Base-by-base conservation (phyloP, 2,329 filamentous ascomycete genomes). In the Aspergillus amoenus region DNA sequence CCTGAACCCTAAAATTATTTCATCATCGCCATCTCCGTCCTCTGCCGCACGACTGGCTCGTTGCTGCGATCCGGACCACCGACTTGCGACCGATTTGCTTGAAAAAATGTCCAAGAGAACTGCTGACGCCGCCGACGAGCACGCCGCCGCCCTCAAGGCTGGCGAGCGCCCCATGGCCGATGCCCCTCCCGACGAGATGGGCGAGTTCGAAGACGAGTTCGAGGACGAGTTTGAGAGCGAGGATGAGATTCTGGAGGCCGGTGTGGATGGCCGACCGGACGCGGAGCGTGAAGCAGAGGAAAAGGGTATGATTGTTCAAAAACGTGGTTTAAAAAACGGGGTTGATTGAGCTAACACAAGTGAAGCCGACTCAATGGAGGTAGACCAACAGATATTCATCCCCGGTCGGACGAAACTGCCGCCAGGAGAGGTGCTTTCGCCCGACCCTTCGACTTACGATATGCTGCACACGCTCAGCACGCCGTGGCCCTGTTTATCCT, bases 181-280 rank as follows among this genome's bases (percentile, higher is more conserved):
- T 53, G 72, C 72, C 62, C 77, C 76, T 71, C 74, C 80, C 63
- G 76, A 81, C 61, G 82, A 85, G 55, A 80, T 77, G 59, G 81
- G 82, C 61, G 89, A 88, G 58, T 82, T 90, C 52, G 85, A 90
- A 67, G 82, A 84, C 65, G 90, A 97, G 65, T 97, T 95, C 62
- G 94, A 96, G 71, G 94, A 97, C 77, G 93, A 97, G 71, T 97
- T 93, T 66, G 93, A 97, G 81, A 96, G 87, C 66, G 88, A 89
- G 68, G 93, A 97, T 73, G 93, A 97, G 75, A 90, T 97, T 52
- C 78, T 97, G 59, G 93, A 97, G 78, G 93, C 94, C 4, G 93
- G 93, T 60, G 92, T 97, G 12, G 93, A 97, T 72, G 93, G 93
- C 17, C 81, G 92, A 62, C 93, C 93, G 30, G 93, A 97, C 74